Conservation (phyloP, 1,284 basidiomycete genomes). For the Vanrija sp. region DNA sequence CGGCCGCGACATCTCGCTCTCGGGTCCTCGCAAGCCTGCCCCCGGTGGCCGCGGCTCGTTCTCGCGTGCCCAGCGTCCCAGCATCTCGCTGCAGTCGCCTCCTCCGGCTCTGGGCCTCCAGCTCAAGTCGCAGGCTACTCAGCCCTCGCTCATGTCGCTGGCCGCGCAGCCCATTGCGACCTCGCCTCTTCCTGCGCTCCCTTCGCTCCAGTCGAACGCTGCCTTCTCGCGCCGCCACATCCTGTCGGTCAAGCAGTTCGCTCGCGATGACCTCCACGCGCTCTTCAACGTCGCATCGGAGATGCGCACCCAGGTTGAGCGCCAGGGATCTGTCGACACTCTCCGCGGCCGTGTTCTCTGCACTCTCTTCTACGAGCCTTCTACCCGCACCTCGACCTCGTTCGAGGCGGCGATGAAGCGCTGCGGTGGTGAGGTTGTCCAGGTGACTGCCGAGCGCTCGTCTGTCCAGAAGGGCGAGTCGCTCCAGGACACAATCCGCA, state of each 20-base stretch:
- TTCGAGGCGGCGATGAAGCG: slow-evolving; percentile 99
- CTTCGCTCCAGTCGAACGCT: slow-evolving; percentile 58
- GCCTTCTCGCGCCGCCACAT: slow-evolving; percentile 85
- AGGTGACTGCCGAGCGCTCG: slow-evolving; percentile 73
- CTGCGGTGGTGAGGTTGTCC: slow-evolving; percentile 90
- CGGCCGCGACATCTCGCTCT: slow-evolving; percentile 78
- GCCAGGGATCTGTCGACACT: slow-evolving; percentile 82
- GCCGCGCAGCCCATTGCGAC: slow-evolving; percentile 19
- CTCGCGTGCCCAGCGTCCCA: slow-evolving; percentile 35
- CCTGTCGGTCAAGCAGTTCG: slow-evolving; percentile 91
- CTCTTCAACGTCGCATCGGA: slow-evolving; percentile 94
- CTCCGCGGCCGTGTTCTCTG: slow-evolving; percentile 88
- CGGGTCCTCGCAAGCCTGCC: slow-evolving; percentile 50
- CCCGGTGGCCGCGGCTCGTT: slow-evolving; percentile 39
- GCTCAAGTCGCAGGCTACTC: slow-evolving; percentile 18
- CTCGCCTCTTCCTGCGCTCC: slow-evolving; percentile 48
- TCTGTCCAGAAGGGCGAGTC: slow-evolving; percentile 95
- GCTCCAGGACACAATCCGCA: slow-evolving; percentile 88
- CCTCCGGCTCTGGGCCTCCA: slow-evolving; percentile 14
- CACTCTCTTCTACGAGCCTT: slow-evolving; percentile 97
- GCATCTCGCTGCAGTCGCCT: slow-evolving; percentile 21
- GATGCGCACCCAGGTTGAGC: slow-evolving; percentile 93
- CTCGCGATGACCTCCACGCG: slow-evolving; percentile 83
- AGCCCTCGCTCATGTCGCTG: slow-evolving; percentile 42
- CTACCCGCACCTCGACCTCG: slow-evolving; percentile 91